Evolutionary conservation across 345 rosid species (phyloP).

Genomic region (Lagerstroemia speciosa): DNA sequence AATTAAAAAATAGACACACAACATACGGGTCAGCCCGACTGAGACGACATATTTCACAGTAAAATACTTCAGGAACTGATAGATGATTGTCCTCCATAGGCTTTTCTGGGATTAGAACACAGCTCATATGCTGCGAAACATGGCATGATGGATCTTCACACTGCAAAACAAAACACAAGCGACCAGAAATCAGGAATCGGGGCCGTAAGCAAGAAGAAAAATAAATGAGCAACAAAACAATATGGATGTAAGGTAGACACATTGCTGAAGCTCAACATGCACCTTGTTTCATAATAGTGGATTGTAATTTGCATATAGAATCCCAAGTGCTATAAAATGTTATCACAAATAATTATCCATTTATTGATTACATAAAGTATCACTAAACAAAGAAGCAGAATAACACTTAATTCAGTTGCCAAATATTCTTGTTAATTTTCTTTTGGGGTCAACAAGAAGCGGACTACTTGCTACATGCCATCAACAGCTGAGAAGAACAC

Average conservation of each 20-base stretch:
- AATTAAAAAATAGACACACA: too few relatives aligned
- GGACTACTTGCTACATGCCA: neutral
- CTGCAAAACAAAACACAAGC: conserved; percentile 26
- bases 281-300: neutral
- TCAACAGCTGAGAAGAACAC: neutral
- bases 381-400: neutral
- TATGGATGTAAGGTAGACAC: neutral
- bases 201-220: neutral
- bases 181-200: conserved; percentile 1
- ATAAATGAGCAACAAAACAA: neutral
- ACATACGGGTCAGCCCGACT: conserved; percentile 88
- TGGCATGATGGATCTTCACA: conserved; percentile 64
- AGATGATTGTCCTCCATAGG: conserved; percentile 41
- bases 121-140: conserved; percentile 67
- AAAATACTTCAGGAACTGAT: conserved; percentile 56
- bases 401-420: too few relatives aligned
- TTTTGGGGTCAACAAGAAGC: neutral
- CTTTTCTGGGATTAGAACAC: conserved; percentile 69
- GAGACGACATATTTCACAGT: conserved; percentile 78
- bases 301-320: too few relatives aligned
- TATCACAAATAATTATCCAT: neutral
- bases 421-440: too few relatives aligned
- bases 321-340: neutral
- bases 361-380: neutral
- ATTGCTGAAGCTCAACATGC: neutral